Conservation (phyloP, 179 eudicot species). For the Gypsophila paniculata region DNA sequence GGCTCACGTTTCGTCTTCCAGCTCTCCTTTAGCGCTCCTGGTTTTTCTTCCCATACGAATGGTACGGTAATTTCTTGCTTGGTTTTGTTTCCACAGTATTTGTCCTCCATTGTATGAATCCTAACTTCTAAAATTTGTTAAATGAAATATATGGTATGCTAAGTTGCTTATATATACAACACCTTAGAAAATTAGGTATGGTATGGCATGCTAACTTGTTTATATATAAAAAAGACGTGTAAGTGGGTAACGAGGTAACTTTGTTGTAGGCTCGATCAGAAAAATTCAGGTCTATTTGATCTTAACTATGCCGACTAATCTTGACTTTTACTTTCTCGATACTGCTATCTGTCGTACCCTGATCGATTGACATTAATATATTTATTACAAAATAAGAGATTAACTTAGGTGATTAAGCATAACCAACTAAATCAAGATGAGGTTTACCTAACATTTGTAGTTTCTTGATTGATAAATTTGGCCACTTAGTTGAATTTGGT, state of each 20-base stretch:
- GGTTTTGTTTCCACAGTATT: conserved; percentile 30
- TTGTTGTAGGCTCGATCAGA: no score
- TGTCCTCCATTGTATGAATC: conserved; percentile 38
- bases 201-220: neutral
- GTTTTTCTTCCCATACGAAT: conserved; percentile 81
- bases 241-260: neutral
- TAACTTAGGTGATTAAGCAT: conserved; percentile 24
- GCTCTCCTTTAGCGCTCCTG: conserved; percentile 63
- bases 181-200: neutral
- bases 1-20: conserved; percentile 42
- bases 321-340: no score
- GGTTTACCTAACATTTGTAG: conserved; percentile 26
- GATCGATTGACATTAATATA: neutral
- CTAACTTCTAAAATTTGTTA: neutral
- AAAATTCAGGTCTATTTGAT: no score
- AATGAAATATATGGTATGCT: neutral
- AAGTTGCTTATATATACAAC: conserved; percentile 18
- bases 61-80: conserved; percentile 62
- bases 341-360: no score
- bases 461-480: conserved; percentile 27
- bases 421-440: conserved; percentile 28
- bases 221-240: neutral
- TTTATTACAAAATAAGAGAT: conserved; percentile 20
- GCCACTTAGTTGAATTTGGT: conserved; percentile 31
- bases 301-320: no score